Conservation (phyloP, 768 basidiomycete genomes). For the Leucosporidium creatinivorum region DNA sequence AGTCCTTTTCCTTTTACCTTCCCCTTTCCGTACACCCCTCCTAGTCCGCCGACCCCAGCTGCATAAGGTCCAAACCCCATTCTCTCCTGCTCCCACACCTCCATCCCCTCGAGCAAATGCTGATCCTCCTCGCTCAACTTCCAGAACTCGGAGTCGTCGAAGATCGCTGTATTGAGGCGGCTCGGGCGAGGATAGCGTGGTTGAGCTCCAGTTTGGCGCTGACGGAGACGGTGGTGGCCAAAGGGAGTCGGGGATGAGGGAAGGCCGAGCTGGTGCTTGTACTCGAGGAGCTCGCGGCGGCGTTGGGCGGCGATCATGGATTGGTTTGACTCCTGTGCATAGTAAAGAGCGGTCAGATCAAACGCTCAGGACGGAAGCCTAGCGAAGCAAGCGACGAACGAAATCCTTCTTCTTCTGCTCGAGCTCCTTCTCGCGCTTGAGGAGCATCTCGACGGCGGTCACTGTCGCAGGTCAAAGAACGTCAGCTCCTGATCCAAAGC, state of each 20-base stretch:
- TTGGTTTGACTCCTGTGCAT: no score
- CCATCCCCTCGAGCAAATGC: neutral
- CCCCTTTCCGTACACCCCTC: neutral
- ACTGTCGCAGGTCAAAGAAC: no score
- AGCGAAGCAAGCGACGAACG: neutral
- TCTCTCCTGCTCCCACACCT: neutral
- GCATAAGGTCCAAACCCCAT: slow-evolving; percentile 11
- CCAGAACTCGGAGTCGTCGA: slow-evolving; percentile 16
- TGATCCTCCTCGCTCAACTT: neutral
- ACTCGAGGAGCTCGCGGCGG: slow-evolving; percentile 17
- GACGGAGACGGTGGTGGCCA: neutral
- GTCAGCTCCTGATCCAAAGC: no score
- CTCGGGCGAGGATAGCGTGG: neutral
- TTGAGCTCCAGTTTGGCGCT: neutral
- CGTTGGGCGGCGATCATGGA: no score
- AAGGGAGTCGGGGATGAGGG: neutral
- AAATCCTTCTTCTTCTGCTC: slow-evolving; percentile 3
- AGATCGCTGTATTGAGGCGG: neutral
- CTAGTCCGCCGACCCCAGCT: neutral
- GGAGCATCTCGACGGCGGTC: slow-evolving; percentile 11
- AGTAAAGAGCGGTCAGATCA: no score
- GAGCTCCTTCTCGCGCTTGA: slow-evolving; percentile 4
- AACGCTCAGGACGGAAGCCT: no score
- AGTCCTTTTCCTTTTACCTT: neutral
- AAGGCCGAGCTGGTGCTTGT: slow-evolving; percentile 14